phyloP scores from a whole-genome alignment of 179 eudicot species.

The Monotropa hypopitys region DNA sequence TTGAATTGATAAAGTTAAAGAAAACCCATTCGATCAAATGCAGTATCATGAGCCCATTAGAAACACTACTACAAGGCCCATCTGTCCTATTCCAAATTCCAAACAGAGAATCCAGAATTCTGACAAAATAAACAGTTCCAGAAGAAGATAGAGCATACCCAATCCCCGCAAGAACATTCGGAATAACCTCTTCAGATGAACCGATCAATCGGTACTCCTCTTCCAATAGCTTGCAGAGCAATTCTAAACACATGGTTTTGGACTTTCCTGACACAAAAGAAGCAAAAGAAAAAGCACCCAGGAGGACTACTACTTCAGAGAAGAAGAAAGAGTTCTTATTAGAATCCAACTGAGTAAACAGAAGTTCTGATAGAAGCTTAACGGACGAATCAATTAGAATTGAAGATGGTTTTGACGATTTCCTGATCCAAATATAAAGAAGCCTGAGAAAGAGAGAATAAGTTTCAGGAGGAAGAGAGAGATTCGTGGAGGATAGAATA shows the following conservation, averaged over 20 bases:
- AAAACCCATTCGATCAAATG: conserved; percentile 85
- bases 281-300: conserved; percentile 55
- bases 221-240: conserved; percentile 48
- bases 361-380: conserved; percentile 29
- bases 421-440: conserved; percentile 77
- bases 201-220: conserved; percentile 31
- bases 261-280: conserved; percentile 41
- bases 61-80: conserved; percentile 25
- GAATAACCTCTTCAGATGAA: conserved; percentile 29
- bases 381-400: conserved; percentile 40
- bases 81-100: conserved; percentile 45
- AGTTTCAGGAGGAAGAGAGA: conserved; percentile 49
- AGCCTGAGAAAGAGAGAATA: conserved; percentile 64
- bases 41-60: conserved; percentile 61
- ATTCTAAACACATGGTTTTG: conserved; percentile 40
- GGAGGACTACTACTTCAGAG: conserved; percentile 54
- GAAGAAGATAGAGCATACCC: conserved; percentile 74
- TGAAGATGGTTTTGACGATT: conserved; percentile 54
- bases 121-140: conserved; percentile 27
- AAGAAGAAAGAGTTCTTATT: conserved; percentile 26
- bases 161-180: conserved; percentile 66
- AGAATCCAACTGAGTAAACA: conserved; percentile 22
- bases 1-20: conserved; percentile 31
- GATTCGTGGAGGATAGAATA: conserved; percentile 45
- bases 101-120: conserved; percentile 40